Conservation (phyloP, 495 filamentous ascomycete species). For the Terfezia claveryi region DNA sequence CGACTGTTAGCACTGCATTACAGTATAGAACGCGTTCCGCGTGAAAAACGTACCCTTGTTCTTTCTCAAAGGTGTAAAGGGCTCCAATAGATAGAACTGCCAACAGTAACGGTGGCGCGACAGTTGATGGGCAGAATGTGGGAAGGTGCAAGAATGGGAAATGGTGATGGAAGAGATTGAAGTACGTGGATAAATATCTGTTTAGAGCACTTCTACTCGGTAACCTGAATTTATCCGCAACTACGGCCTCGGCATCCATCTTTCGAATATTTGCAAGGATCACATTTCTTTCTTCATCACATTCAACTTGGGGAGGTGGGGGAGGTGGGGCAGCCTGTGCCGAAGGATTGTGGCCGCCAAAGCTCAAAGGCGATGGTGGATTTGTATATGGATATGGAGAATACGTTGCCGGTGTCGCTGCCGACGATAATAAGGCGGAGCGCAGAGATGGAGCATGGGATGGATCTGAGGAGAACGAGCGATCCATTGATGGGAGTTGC, state of each 20-base stretch:
- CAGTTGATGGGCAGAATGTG: constrained; percentile 60
- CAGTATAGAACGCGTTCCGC: neutral
- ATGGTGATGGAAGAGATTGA: constrained; percentile 91
- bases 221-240: constrained; percentile 73
- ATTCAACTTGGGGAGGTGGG: constrained; percentile 42
- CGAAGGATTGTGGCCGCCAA: constrained; percentile 16
- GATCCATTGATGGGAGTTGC: constrained; percentile 39
- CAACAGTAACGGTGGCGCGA: constrained; percentile 61
- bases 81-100: constrained; percentile 91
- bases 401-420: constrained; percentile 23
- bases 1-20: neutral
- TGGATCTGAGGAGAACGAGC: constrained; percentile 37
- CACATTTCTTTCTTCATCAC: constrained; percentile 58
- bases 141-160: constrained; percentile 88
- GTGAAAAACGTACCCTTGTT: constrained; percentile 41
- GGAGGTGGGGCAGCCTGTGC: constrained; percentile 41
- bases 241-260: constrained; percentile 56
- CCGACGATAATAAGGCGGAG: constrained; percentile 41
- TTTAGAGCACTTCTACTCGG: constrained; percentile 60
- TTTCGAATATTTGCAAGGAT: constrained; percentile 68
- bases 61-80: constrained; percentile 89
- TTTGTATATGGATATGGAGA: constrained; percentile 32
- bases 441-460: constrained; percentile 34
- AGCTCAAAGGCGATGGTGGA: constrained; percentile 46
- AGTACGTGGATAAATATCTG: constrained; percentile 82